Base-by-base conservation (phyloP, 2,329 filamentous ascomycete species). In the Alternaria infectoria region DNA sequence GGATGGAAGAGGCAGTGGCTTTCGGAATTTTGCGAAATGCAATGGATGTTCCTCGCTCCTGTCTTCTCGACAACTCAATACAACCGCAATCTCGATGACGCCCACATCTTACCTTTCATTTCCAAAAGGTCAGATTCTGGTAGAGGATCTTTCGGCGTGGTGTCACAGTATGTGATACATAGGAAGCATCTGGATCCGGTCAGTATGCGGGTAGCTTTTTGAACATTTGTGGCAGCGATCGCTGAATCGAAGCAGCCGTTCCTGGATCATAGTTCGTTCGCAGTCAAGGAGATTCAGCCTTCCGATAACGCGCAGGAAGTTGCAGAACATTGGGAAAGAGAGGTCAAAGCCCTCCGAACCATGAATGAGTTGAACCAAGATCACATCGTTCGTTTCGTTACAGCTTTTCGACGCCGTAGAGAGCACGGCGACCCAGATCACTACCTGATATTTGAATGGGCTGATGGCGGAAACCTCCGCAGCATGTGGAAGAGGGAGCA, bases 391-490 rank as follows among this genome's bases (percentile, higher is more conserved):
- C 64, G 54, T 10, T 68, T 67, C 23, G 54, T 71, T 9, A 64
- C 69, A 7, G 66, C 68, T 17, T 70, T 72, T 15, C 49, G 60
- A 9, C 50, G 68, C 15, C 36, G 43, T 11, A 21, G 58, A 72
- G 21, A 23, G 21, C 21, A 23, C 21, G 21, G 21, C 21, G 21
- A 5, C 5, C 21, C 21, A 23, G 21, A 23, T 5, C 21, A 23
- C 9, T 72, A 69, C 40, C 12, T 74, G 1, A 66, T 73, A 11
- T 67, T 69, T 10, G 61, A 70, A n/a, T 74, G 71, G 71, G 72
- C 72, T 0, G 61, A 73, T 10, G 68, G 67, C 1, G 71, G 71
- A 3, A 74, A 69, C 49, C 65, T 74, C 7, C 23, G 51, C 4
- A 32, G 63, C 46, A 49, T 72, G 6, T 74, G 71, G 69, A 55